Evolutionary conservation across 306 rosid species (phyloP), one percentile per base, ranked within the genome.

Genomic region (Datisca glomerata): DNA sequence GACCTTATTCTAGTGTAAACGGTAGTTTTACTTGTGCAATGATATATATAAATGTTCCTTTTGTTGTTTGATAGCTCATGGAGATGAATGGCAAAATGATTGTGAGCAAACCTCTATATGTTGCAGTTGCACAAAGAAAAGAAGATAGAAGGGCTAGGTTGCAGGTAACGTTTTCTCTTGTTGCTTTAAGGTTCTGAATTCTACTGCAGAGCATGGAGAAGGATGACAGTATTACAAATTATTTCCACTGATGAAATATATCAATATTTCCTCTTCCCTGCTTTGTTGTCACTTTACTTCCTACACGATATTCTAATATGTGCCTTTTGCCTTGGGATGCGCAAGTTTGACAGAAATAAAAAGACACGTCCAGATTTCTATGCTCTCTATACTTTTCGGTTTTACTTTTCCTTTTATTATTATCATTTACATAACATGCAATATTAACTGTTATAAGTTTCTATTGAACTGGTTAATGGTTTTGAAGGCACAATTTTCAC

Each of bases 401-500:
- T 29, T 29, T 31, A 31, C 36, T 31, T 31, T 8, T 31, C 36
- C 36, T 14, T 31, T 31, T 5, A 31, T 31, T 31, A 8, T 31
- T 31, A 31, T 31, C 36, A 8, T 8, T 31, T 12, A 31, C 9
- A 12, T 31, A 31, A 8, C 12, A 8, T 3, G 4, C 36, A 31
- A n/a, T n/a, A n/a, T n/a, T n/a, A n/a, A n/a, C n/a, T n/a, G n/a
- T n/a, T n/a, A n/a, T n/a, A n/a, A n/a, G n/a, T n/a, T n/a, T n/a
- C n/a, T n/a, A n/a, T n/a, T n/a, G n/a, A n/a, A n/a, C n/a, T n/a
- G n/a, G n/a, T n/a, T n/a, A n/a, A n/a, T n/a, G n/a, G n/a, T n/a
- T n/a, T n/a, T n/a, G n/a, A n/a, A 89, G 98, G 98, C 96, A 48
- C 98, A 91, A 35, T 91, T 91, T 75, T 75, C 95, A 34, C 98